These are phyloP conservation scores for Trichothecium roseum DNA, from an alignment of 2,329 filamentous ascomycete species.

Conservation along the genomic window DNA sequence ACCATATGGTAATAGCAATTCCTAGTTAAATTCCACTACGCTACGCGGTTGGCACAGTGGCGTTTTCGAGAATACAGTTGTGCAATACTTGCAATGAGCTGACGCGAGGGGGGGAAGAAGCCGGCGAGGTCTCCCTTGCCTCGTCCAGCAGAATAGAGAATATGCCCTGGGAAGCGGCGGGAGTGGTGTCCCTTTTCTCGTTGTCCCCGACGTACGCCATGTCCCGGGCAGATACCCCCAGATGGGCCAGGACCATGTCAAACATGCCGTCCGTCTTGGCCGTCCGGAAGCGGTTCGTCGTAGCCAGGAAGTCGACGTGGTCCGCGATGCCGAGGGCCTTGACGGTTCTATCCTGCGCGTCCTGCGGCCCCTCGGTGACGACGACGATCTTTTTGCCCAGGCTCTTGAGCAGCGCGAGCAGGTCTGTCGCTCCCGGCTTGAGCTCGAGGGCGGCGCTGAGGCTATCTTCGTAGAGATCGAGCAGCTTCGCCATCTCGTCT, in stretches of 20 bases:
- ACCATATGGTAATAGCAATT: no score
- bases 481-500: constrained; percentile 10
- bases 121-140: constrained; percentile 1
- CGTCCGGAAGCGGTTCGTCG: constrained; percentile 17
- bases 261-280: constrained; percentile 18
- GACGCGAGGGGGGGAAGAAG: no score
- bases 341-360: constrained; percentile 33
- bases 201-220: constrained; percentile 20
- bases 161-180: constrained; percentile 15
- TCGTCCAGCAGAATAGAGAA: constrained; percentile 16
- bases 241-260: constrained; percentile 12
- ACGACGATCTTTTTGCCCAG: constrained; percentile 28
- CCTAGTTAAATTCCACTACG: no score
- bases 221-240: constrained; percentile 12
- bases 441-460: constrained; percentile 18
- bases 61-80: no score
- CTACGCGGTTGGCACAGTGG: no score
- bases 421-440: constrained; percentile 23
- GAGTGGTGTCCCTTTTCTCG: constrained; percentile 15
- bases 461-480: constrained; percentile 17
- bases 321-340: constrained; percentile 12
- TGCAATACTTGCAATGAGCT: no score
- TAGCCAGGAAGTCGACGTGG: constrained; percentile 19
- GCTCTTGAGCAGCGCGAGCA: constrained; percentile 21
- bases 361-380: constrained; percentile 35